Evolutionary conservation across 2,329 filamentous ascomycete species (phyloP).

Genomic region (Lachnellula subtilissima): DNA sequence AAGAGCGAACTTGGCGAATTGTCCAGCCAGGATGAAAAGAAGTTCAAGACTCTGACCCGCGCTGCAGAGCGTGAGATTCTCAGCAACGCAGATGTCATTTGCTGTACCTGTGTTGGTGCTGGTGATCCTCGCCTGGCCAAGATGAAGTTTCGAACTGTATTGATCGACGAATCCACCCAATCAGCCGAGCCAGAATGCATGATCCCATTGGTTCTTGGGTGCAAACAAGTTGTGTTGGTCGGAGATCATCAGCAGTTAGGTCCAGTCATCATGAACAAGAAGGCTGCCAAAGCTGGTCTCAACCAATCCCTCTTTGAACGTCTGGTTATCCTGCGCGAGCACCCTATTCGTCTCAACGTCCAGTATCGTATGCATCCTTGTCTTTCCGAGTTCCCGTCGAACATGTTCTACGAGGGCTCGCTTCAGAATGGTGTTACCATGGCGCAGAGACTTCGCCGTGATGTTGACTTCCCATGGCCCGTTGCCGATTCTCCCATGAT

Average conservation of each 20-base stretch:
- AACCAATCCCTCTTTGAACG: slow-evolving; percentile 99
- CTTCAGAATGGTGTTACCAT: slow-evolving; percentile 94
- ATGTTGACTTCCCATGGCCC: slow-evolving; percentile 98
- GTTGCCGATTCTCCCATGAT: slow-evolving; percentile 95
- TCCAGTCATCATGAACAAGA: slow-evolving; percentile 99
- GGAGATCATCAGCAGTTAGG: slow-evolving; percentile 98
- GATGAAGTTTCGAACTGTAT: slow-evolving; percentile 95
- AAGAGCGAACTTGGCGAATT: slow-evolving; percentile 89
- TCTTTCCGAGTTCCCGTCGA: slow-evolving; percentile 93
- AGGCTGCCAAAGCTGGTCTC: slow-evolving; percentile 92
- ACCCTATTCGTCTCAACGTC: slow-evolving; percentile 88
- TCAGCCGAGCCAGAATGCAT: slow-evolving; percentile 98
- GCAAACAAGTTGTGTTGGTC: slow-evolving; percentile 98
- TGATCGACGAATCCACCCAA: slow-evolving; percentile 97
- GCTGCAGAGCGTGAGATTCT: slow-evolving; percentile 93
- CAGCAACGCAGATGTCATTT: slow-evolving; percentile 93
- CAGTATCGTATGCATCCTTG: slow-evolving; percentile 99
- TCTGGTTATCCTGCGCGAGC: slow-evolving; percentile 83
- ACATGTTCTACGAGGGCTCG: slow-evolving; percentile 99
- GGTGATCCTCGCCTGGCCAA: slow-evolving; percentile 93
- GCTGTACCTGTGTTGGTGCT: slow-evolving; percentile 96
- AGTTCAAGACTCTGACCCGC: slow-evolving; percentile 92
- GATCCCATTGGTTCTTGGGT: slow-evolving; percentile 94
- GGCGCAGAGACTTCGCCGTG: slow-evolving; percentile 78
- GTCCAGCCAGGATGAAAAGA: slow-evolving; percentile 95